Base-by-base conservation (phyloP, 1,284 basidiomycete genomes). In the Austroboletus novae-zelandiae region DNA sequence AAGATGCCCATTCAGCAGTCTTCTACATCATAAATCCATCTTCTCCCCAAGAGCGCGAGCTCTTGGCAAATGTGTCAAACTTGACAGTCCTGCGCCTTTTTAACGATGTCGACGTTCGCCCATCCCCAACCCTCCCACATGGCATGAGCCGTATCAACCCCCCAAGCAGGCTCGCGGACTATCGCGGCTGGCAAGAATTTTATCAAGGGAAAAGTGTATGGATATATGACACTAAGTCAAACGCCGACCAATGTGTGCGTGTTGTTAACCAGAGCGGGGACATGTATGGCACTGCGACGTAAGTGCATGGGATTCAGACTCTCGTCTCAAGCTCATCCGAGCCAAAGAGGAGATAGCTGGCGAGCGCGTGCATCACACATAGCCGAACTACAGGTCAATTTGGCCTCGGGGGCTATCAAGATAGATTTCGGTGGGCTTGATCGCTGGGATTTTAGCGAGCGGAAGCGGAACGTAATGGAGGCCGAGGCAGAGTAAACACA, bases 341-440 rank as follows among this genome's bases (percentile, higher is more conserved):
- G 37, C 23, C 51, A 43, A 65, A 90, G 88, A 20, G 88, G 78
- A 20, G 88, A 91, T 58, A 90, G 86, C 59, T 91, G 87, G 86
- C 78, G 88, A 27, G 84, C 83, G 10, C 75, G 81, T 47, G 84
- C 75, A 4, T 72, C 79, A 31, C 86, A 87, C 61, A 78, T 90
- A 9, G 80, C 77, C 54, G 87, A 89, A 64, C 72, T 90, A 31
- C 87, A 90, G 60, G 77, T 84, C 58, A 84, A 80, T 60, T 73
- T 89, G 64, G 71, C 77, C 11, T 74, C 73, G 13, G 77, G 78
- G n/a, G 76, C 75, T 8, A 77, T 90, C 76, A 80, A 74, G 51
- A 84, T 91, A 34, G 79, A 86, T 61, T 90, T 91, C 62, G 85
- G 85, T 35, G 88, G 86, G 2, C 66, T 84, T 48, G 86, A 89